Evolutionary conservation across 495 filamentous ascomycete genomes (phyloP).

Genomic region (Geoglossum glabrum): DNA sequence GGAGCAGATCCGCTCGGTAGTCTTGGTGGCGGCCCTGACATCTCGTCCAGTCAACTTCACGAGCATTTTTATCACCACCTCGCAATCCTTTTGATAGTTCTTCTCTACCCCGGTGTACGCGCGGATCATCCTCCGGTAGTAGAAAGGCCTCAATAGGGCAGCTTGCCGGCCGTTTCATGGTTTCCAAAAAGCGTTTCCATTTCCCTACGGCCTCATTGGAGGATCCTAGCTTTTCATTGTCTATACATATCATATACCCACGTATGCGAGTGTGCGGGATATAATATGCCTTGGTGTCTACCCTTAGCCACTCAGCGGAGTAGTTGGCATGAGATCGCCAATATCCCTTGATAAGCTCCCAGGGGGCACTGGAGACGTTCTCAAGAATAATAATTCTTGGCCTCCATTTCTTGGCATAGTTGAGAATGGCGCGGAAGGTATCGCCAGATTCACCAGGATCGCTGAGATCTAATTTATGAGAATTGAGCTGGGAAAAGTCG

Average conservation of each 20-base stretch:
- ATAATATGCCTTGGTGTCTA: constrained; percentile 62
- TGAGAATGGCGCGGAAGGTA: constrained; percentile 45
- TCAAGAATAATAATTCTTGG: constrained; percentile 55
- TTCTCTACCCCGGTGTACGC: constrained; percentile 29
- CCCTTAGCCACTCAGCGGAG: constrained; percentile 17
- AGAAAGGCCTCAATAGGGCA: constrained; percentile 43
- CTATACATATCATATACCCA: constrained; percentile 49
- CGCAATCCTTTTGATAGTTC: constrained; percentile 16
- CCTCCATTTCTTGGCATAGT: constrained; percentile 31
- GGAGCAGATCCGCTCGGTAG: constrained; percentile 22
- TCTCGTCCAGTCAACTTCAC: constrained; percentile 31
- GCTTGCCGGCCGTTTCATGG: constrained; percentile 38
- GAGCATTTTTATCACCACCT: constrained; percentile 9
- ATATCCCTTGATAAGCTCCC: constrained; percentile 30
- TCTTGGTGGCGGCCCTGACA: constrained; percentile 35
- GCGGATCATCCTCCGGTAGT: constrained; percentile 33
- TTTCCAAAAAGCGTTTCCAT: constrained; percentile 20
- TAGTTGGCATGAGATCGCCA: constrained; percentile 32
- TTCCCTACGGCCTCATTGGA: not conserved
- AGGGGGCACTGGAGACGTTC: constrained; percentile 47
- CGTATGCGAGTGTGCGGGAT: constrained; percentile 60
- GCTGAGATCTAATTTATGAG: constrained; percentile 21
- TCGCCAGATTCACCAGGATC: constrained; percentile 43
- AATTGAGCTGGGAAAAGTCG: constrained; percentile 37
- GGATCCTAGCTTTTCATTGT: constrained; percentile 19